Evolutionary conservation across 2,329 filamentous ascomycete genomes (phyloP), one percentile per base, ranked within the genome.

Genomic region (Cytospora chrysosperma): DNA sequence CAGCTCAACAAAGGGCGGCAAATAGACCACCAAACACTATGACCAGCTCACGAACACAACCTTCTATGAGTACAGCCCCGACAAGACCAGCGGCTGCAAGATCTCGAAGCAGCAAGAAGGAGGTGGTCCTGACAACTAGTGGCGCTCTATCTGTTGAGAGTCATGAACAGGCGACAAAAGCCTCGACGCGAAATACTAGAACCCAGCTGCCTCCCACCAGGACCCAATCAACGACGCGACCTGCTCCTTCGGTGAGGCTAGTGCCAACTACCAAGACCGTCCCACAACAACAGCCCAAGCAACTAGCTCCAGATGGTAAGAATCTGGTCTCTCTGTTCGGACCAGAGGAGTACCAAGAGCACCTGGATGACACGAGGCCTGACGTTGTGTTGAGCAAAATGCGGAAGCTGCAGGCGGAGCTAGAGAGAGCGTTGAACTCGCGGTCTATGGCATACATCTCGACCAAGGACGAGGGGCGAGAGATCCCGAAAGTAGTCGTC

Each of bases 401-500:
- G 51, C 80, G 76, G 51, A 78, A 78, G 37, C 76, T 89, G n/a
- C 84, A 88, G 70, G 73, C 76, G 0, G 86, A 89, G 71, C 74
- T 89, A 27, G 85, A 88, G 68, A 78, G 86, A 54, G 85, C 86
- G 3, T 75, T 89, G 9, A 88, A 88, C 68, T 80, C 86, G 47
- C 81, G 87, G 70, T 81, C 85, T 0, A 87, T 86, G 81, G 86
- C 86, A 24, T 79, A 87, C 60, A 77, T 87, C 56, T 82, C 81
- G 0, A 78, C 83, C 12, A 83, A 85, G 75, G 78, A 82, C 63
- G 75, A 81, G 66, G 74, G 82, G 61, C 78, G 83, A 72, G 72
- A 87, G 66, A 75, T 88, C 72, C 82, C 89, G 72, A 77, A 87
- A 72, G 84, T 89, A 52, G 86, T 89, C 15, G 85, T 89, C 13